These are phyloP conservation scores for Phlyctochytrium planicorne DNA, from an alignment of 192 early-diverging fungal species.

Conservation along the genomic window DNA sequence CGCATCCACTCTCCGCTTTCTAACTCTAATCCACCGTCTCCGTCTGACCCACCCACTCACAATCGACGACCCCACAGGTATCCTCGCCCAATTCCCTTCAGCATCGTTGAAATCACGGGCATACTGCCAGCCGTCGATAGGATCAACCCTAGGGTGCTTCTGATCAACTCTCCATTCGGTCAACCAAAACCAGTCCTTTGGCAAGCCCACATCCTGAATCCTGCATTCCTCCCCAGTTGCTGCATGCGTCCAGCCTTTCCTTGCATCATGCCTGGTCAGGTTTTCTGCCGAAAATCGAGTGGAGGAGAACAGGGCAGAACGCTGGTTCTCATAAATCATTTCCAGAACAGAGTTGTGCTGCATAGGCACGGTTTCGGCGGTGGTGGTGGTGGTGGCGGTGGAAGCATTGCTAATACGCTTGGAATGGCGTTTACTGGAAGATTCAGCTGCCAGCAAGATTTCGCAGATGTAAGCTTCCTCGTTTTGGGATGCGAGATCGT, in stretches of 20 bases:
- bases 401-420: constrained; percentile 41
- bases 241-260: constrained; percentile 62
- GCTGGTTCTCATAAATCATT: constrained; percentile 70
- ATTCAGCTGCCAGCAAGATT: constrained; percentile 59
- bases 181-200: constrained; percentile 75
- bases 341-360: constrained; percentile 56
- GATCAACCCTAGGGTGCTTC: constrained; percentile 56
- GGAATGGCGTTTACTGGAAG: constrained; percentile 21
- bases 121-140: constrained; percentile 73
- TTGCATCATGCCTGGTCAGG: constrained; percentile 50
- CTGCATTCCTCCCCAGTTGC: constrained; percentile 44
- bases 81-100: constrained; percentile 49
- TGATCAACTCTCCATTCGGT: constrained; percentile 78
- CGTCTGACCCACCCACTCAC: constrained; percentile 63
- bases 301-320: constrained; percentile 48
- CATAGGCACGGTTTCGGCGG: background rate
- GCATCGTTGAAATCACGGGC: constrained; percentile 54
- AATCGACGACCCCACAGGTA: constrained; percentile 19
- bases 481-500: constrained; percentile 71
- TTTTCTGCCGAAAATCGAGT: constrained; percentile 47
- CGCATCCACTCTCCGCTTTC: constrained; percentile 65
- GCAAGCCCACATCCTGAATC: constrained; percentile 56
- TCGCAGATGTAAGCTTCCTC: constrained; percentile 67
- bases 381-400: background rate
- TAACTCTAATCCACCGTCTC: constrained; percentile 74